These are phyloP conservation scores for Phytophthora pini DNA, from an alignment of 352 stramenopile genomes.

Conservation along the genomic window DNA sequence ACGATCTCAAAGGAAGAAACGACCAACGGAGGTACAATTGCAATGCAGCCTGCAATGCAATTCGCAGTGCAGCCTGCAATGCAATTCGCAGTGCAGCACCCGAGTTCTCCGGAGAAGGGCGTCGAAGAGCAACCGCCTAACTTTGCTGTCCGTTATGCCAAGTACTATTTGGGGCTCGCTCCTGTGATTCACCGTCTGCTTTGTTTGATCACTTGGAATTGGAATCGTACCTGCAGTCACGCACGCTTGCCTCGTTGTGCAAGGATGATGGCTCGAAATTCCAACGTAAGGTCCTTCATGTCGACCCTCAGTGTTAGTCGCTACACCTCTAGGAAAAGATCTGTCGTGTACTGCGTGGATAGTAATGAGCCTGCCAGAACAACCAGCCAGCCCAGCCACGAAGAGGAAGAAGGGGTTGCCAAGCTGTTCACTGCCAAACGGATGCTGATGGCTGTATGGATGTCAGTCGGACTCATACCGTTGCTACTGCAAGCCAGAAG, in stretches of 20 bases:
- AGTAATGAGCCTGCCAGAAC: background rate
- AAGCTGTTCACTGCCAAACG: conserved; percentile 21
- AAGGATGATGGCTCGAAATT: conserved; percentile 8
- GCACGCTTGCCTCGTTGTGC: background rate
- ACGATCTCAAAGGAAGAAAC: too few species aligned
- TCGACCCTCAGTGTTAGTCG: conserved; percentile 9
- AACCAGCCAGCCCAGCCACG: background rate
- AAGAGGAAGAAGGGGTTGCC: background rate
- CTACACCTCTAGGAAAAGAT: conserved; percentile 13
- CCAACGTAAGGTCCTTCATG: conserved; percentile 4
- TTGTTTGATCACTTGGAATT: too few species aligned
- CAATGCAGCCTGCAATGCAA: too few species aligned
- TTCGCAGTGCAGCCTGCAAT: too few species aligned
- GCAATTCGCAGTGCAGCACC: too few species aligned
- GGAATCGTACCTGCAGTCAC: too few species aligned
- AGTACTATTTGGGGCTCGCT: too few species aligned
- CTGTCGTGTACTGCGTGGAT: conserved; percentile 25
- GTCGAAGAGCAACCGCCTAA: too few species aligned
- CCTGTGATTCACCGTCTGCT: too few species aligned
- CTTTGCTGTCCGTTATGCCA: too few species aligned
- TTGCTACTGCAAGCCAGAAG: conserved; percentile 33
- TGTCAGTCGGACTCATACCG: conserved; percentile 27
- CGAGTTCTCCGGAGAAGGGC: too few species aligned
- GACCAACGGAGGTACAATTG: too few species aligned
- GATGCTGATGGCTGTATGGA: conserved; percentile 30